Evolutionary conservation across 1,284 basidiomycete species (phyloP), one percentile per base, ranked within the genome.

Genomic region (Rhodotorula sp.): DNA sequence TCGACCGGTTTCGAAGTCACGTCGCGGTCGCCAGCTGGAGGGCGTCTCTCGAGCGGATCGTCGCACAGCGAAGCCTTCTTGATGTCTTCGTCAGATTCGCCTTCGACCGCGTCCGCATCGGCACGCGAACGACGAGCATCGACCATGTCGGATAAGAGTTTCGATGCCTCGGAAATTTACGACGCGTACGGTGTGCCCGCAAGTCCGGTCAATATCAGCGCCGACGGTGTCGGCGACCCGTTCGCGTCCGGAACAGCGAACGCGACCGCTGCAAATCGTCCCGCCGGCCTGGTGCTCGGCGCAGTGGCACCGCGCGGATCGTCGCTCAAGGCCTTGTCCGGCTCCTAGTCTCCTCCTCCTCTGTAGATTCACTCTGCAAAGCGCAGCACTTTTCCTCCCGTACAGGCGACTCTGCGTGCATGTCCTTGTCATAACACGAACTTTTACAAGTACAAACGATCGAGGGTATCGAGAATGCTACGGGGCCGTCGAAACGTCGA

Each of bases 111-210:
- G 4, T 57, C 64, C 7, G 49, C 34, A 8, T 54, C 54, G 5
- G 49, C 23, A 39, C 59, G 52, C 29, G 26, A 62, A 14, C 60
- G 61, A n/a, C 60, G 63, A 14, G 18, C 56, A 20, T 66, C 64
- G 23, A 64, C 65, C 31, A 20, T 72, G 46, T 68, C 64, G 20
- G 69, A 67, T 49, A 63, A 65, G 46, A 62, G 61, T 21, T 70
- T 75, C 47, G 71, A 69, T 62, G 60, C 56, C 46, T 18, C 23
- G 31, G 71, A 75, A 48, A 72, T 75, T 58, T 69, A 68, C 58
- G 73, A 75, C 43, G 73, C 73, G 43, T 75, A 75, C 58, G 34
- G 31, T 23, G 20, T 29, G 26, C 39, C 48, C 8, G 26, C n/a
- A 3, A n/a, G 29, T 31, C 46, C 56, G 23, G 20, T 16, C 12